Conservation (phyloP, 306 rosid species). For the Amphicarpaea edgeworthii region DNA sequence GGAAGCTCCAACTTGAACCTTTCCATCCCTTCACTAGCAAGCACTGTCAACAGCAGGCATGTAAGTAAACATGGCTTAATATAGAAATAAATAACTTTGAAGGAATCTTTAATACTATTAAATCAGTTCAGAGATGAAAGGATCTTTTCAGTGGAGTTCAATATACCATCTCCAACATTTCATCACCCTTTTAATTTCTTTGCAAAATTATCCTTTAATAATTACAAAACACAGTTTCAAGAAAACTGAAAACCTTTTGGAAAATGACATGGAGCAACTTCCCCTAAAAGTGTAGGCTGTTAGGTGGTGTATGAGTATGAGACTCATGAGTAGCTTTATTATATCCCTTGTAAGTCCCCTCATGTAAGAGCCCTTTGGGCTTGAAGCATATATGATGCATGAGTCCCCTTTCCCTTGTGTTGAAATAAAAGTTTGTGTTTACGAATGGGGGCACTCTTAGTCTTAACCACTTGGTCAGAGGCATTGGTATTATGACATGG, state of each 20-base stretch:
- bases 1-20: slow-evolving; percentile 99
- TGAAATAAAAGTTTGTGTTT: background rate
- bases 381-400: background rate
- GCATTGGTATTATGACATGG: background rate
- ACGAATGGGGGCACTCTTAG: background rate
- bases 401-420: too few species aligned
- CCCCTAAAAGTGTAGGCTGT: background rate
- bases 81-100: slow-evolving; percentile 25
- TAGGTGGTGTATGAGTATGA: background rate
- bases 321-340: too few species aligned
- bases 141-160: background rate
- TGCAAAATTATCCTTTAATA: background rate
- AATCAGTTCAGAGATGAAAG: background rate
- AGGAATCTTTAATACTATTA: background rate
- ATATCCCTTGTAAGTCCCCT: background rate
- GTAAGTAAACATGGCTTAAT: slow-evolving; percentile 36
- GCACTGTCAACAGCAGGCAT: slow-evolving; percentile 67
- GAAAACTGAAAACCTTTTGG: background rate
- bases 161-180: background rate
- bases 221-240: background rate
- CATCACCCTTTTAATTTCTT: background rate
- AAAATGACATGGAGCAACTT: background rate
- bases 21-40: slow-evolving; percentile 98
- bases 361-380: background rate
- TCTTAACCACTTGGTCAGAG: background rate